Base-by-base conservation (phyloP, 2,329 filamentous ascomycete species). In the Penicillium digitatum region DNA sequence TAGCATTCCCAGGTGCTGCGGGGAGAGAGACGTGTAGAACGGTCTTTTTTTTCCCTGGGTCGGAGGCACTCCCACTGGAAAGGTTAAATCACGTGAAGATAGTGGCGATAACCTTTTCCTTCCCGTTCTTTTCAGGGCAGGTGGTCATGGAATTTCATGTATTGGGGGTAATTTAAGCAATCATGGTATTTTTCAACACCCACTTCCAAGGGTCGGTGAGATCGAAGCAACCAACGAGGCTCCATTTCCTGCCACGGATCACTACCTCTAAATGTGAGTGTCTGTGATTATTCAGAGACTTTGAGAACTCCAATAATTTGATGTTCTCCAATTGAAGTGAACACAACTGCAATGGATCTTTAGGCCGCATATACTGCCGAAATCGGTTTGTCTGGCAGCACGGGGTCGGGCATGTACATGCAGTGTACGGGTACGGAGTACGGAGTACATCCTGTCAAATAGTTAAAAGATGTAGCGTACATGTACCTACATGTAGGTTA, bases 1-100 rank as follows among this genome's bases (percentile, higher is more conserved):
- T 78, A 69, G 52, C 72, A 74, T 72, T 55, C 48, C 63, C 53
- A 38, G 46, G 37, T 37, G 38, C 2, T 42, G 55, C 14, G 45
- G 47, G 44, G 48, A 52, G 48, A 44, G 54, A 14, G 20, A 26
- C 11, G 37, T 43, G 22, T 34, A n/a, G 12, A 39, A 18, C 26
- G 20, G 14, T 37, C 24, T 43, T 42, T 54, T 57, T 60, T 54
- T 52, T 48, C 51, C 38, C 45, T 40, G 52, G 47, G 42, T 53
- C 37, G 45, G 45, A 54, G 32, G 12, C 16, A 29, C 26, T 18
- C 24, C 46, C 44, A 43, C 46, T 42, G 11, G 37, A 31, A 34
- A 40, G 18, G 3, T 3, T 3, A 12, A 8, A 12, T 60, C 59
- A 61, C 59, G 59, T 61, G 59, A 31, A 14, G 59, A 61, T 61